Evolutionary conservation across 2,329 filamentous ascomycete genomes (phyloP).

Genomic region (Fusarium proliferatum): DNA sequence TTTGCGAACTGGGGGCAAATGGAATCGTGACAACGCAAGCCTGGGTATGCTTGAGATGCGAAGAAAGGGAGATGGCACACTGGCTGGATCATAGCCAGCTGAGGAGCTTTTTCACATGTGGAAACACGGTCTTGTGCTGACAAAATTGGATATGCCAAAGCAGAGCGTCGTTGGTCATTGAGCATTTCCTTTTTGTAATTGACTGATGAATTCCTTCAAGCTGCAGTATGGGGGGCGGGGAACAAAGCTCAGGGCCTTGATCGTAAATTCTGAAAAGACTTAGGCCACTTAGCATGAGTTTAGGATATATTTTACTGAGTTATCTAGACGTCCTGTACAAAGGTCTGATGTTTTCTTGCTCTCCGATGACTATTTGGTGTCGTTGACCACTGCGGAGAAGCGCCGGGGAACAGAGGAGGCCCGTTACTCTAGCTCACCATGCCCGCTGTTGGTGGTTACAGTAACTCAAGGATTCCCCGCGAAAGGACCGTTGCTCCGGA

Average conservation of each 20-base stretch:
- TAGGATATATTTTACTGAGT: no score
- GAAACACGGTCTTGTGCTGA: not conserved
- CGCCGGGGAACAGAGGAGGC: not conserved
- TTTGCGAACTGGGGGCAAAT: not conserved
- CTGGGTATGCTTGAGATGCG: fast-evolving
- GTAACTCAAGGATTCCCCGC: not conserved
- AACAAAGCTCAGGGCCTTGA: not conserved
- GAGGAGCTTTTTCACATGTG: not conserved
- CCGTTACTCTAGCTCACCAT: fast-evolving
- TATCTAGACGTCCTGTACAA: fast-evolving
- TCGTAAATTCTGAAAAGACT: no score
- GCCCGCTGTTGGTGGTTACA: not conserved
- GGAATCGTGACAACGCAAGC: not conserved
- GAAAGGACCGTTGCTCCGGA: not conserved
- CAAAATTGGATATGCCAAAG: not conserved
- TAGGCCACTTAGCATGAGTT: not conserved
- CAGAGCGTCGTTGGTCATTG: no score
- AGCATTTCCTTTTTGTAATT: not conserved
- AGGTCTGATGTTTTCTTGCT: not conserved
- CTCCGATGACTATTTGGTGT: fast-evolving
- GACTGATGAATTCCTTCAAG: not conserved
- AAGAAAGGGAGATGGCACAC: no score
- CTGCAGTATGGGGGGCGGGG: fast-evolving
- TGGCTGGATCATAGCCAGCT: not conserved
- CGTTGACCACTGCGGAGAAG: not conserved